phyloP scores from a whole-genome alignment of 23 red algal genomes.

The Gracilaria gracilis region DNA sequence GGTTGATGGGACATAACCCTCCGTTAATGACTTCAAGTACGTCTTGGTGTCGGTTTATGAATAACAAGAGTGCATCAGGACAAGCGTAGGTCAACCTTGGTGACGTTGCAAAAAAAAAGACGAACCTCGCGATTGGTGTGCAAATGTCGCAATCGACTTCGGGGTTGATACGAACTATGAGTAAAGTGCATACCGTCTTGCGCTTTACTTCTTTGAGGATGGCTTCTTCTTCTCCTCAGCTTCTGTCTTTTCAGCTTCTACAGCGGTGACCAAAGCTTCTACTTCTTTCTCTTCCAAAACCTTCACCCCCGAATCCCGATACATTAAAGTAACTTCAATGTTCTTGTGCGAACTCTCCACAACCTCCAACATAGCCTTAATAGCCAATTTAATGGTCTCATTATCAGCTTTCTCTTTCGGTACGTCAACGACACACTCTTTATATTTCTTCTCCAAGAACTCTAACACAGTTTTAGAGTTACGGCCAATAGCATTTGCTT shows the following conservation, averaged over 20 bases:
- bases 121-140: background rate
- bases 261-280: slow-evolving; percentile 71
- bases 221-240: slow-evolving; percentile 87
- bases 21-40: too few relatives aligned
- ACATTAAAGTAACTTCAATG: slow-evolving; percentile 93
- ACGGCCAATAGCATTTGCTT: slow-evolving; percentile 94
- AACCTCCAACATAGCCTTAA: slow-evolving; percentile 95
- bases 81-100: background rate
- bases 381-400: slow-evolving; percentile 86
- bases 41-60: too few relatives aligned
- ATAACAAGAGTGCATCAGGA: background rate
- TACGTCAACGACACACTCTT: slow-evolving; percentile 60
- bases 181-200: background rate
- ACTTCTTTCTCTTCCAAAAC: slow-evolving; percentile 79
- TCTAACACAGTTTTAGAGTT: slow-evolving; percentile 97
- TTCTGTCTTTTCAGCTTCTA: slow-evolving; percentile 94
- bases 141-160: background rate
- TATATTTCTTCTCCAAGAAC: slow-evolving; percentile 98
- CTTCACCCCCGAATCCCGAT: slow-evolving; percentile 58
- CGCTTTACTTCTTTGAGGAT: background rate
- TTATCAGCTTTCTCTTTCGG: slow-evolving; percentile 62
- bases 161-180: background rate
- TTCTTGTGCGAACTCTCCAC: slow-evolving; percentile 95
- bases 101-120: background rate
- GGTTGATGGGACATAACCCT: background rate